A percentile compares a stretch with the other conserved stretches of the same genome.
phyloP scores from a whole-genome alignment of 2,329 filamentous ascomycete species.

The Chaetoscypha palmicola region DNA sequence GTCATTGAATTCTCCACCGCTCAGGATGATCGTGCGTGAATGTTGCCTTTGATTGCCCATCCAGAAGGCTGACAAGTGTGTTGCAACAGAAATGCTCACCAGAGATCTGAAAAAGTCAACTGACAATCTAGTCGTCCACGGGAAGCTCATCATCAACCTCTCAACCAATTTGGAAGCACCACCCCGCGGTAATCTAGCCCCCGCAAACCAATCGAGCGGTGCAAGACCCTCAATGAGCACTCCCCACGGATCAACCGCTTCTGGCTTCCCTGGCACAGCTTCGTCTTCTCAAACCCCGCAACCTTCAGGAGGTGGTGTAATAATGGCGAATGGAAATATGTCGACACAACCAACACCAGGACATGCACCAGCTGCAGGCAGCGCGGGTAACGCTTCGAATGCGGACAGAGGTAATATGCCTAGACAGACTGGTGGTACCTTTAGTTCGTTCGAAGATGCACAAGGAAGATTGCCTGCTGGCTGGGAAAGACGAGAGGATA shows the following conservation, averaged over 20 bases:
- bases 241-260: conserved; percentile 26
- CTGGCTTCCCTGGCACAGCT: conserved; percentile 21
- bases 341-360: conserved; percentile 29
- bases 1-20: conserved; percentile 85
- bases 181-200: conserved; percentile 41
- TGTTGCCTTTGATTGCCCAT: conserved; percentile 4
- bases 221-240: conserved; percentile 29
- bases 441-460: conserved; percentile 94
- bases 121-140: conserved; percentile 95
- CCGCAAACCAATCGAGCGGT: conserved; percentile 23
- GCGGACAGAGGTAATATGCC: conserved; percentile 20
- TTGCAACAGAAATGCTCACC: conserved; percentile 78
- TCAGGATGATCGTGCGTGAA: conserved; percentile 78
- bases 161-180: conserved; percentile 81
- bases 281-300: conserved; percentile 34
- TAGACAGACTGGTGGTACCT: conserved; percentile 38
- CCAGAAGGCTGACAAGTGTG: conserved; percentile 8
- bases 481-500: conserved; percentile 95
- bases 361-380: conserved; percentile 30
- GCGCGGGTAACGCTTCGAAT: conserved; percentile 20
- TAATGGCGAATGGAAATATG: conserved; percentile 28
- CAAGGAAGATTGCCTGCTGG: conserved; percentile 86
- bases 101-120: conserved; percentile 95
- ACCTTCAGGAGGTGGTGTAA: conserved; percentile 16
- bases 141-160: conserved; percentile 93